Percentiles rank a stretch among this genome's conserved stretches.
These are phyloP conservation scores for Penicillium sp. DNA, from an alignment of 2,329 filamentous ascomycete genomes.

Conservation along the genomic window DNA sequence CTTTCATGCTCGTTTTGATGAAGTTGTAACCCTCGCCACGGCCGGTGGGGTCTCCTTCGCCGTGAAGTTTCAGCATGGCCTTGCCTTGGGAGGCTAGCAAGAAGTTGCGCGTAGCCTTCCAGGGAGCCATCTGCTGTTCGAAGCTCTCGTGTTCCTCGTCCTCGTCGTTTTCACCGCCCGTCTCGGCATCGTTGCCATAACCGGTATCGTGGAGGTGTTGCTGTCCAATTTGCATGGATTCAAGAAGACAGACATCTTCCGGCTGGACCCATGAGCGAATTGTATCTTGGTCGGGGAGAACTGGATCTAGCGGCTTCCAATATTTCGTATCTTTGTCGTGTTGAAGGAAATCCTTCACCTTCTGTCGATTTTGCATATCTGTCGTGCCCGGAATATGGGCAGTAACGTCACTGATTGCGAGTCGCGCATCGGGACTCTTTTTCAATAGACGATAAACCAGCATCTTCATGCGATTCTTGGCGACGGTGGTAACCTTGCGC, in stretches of 20 bases:
- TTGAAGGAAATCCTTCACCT: slow-evolving; percentile 91
- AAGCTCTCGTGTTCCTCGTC: slow-evolving; percentile 70
- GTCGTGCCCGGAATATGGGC: slow-evolving; percentile 89
- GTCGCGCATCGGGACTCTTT: slow-evolving; percentile 64
- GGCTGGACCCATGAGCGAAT: slow-evolving; percentile 88
- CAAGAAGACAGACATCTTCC: slow-evolving; percentile 89
- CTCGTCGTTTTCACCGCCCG: slow-evolving; percentile 61
- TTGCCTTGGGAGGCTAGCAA: slow-evolving; percentile 90
- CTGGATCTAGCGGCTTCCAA: slow-evolving; percentile 74
- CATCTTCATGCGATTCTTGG: slow-evolving; percentile 95
- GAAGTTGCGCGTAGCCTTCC: slow-evolving; percentile 96
- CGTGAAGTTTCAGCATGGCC: slow-evolving; percentile 92
- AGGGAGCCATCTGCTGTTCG: slow-evolving; percentile 86
- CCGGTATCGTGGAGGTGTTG: slow-evolving; percentile 89
- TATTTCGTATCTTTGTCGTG: slow-evolving; percentile 86
- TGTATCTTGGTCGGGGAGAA: slow-evolving; percentile 70
- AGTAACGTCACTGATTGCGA: slow-evolving; percentile 79
- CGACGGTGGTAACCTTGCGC: slow-evolving; percentile 91
- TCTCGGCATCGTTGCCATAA: slow-evolving; percentile 66
- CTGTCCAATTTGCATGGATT: slow-evolving; percentile 93
- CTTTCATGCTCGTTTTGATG: slow-evolving; percentile 98
- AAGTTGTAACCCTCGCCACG: slow-evolving; percentile 94
- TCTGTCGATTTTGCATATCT: slow-evolving; percentile 92
- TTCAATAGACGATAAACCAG: slow-evolving; percentile 84
- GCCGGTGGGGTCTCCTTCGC: slow-evolving; percentile 89